Evolutionary conservation across 2,329 filamentous ascomycete species (phyloP).

Genomic region (Hypoxylon sp.): DNA sequence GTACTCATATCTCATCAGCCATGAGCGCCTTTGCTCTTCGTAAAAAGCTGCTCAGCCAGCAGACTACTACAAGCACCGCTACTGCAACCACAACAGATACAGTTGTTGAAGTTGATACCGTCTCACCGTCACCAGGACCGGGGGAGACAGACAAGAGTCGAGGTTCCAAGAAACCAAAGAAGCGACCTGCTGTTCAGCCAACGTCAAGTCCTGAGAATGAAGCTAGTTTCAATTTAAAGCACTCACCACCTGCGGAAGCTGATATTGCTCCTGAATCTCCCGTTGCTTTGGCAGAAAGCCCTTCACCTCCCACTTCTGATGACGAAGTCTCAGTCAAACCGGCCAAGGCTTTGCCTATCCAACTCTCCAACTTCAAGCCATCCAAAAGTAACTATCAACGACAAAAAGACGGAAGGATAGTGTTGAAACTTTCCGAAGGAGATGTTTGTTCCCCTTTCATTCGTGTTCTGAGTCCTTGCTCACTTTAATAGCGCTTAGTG

Average conservation of each 20-base stretch:
- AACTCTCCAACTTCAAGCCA: conserved; percentile 50
- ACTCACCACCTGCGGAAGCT: not conserved
- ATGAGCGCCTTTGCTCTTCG: conserved; percentile 62
- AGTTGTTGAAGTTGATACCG: conserved; percentile 2
- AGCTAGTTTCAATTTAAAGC: not conserved
- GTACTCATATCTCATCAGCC: conserved; percentile 46
- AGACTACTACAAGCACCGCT: conserved; percentile 24
- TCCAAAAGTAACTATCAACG: conserved; percentile 47
- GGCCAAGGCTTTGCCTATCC: conserved; percentile 29
- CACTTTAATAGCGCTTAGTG: conserved; percentile 66
- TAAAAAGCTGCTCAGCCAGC: conserved; percentile 54
- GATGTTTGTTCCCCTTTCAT: conserved; percentile 46
- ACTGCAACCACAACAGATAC: conserved; percentile 8
- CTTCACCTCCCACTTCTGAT: conserved; percentile 25
- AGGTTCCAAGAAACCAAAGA: conserved; percentile 42
- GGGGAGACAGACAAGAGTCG: conserved; percentile 7
- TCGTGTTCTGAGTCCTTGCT: conserved; percentile 35
- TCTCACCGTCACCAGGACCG: conserved; percentile 10
- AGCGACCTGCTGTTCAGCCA: conserved; percentile 15
- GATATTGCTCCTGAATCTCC: not conserved
- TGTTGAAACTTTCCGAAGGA: conserved; percentile 48
- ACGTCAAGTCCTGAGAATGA: conserved; percentile 15
- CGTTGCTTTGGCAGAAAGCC: conserved; percentile 8
- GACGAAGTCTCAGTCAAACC: conserved; percentile 15
- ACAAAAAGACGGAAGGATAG: conserved; percentile 43